These are phyloP conservation scores for Aspergillus oerlinghausenensis DNA, from an alignment of 2,329 filamentous ascomycete species.

Conservation along the genomic window DNA sequence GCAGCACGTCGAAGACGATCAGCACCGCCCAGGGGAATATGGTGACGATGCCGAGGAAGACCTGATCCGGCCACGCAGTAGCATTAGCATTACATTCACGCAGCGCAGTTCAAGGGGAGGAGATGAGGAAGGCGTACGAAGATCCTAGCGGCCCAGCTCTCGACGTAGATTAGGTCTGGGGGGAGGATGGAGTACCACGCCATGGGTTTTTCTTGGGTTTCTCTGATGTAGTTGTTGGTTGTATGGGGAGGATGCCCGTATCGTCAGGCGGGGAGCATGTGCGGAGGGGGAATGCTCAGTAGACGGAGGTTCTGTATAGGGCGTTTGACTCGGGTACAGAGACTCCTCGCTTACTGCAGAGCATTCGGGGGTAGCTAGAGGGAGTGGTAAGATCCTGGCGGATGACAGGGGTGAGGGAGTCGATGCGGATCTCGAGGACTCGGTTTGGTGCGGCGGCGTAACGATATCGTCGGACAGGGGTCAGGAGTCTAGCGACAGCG, in stretches of 20 bases:
- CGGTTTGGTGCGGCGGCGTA: background rate
- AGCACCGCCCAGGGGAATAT: slow-evolving; percentile 61
- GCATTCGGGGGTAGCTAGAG: too few species aligned
- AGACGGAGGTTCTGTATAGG: background rate
- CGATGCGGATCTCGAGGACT: background rate
- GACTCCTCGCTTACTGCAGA: background rate
- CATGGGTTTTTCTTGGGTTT: slow-evolving; percentile 33
- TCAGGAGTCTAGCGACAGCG: background rate
- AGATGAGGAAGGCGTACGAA: slow-evolving; percentile 50
- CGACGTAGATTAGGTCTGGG: slow-evolving; percentile 51
- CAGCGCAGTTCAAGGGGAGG: background rate
- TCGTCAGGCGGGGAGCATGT: background rate
- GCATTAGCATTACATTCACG: background rate
- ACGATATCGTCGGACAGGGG: background rate
- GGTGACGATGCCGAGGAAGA: slow-evolving; percentile 56
- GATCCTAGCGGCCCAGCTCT: slow-evolving; percentile 58
- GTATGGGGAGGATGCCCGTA: background rate
- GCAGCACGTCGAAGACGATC: slow-evolving; percentile 58
- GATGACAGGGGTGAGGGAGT: background rate
- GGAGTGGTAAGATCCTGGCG: background rate
- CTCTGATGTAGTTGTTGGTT: background rate
- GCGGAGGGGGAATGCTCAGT: background rate
- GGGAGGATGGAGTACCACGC: slow-evolving; percentile 63
- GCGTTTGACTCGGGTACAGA: background rate
- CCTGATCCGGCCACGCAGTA: slow-evolving; percentile 34